Percentiles rank a stretch among this genome's conserved stretches.
These are phyloP conservation scores for Hyphopichia pseudoburtonii DNA, from an alignment of 1,139 yeast species.

Conservation along the genomic window DNA sequence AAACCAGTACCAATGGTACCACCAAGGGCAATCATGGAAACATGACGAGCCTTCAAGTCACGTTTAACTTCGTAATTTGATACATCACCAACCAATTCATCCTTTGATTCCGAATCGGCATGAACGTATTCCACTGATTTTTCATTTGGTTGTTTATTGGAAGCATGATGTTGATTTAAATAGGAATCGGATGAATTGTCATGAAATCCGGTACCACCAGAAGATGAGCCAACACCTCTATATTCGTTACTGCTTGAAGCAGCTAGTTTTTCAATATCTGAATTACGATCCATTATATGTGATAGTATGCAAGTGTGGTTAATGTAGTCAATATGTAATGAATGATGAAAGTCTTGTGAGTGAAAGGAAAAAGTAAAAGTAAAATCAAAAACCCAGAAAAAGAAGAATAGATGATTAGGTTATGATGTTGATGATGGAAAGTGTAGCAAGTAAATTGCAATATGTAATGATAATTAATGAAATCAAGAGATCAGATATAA, in stretches of 20 bases:
- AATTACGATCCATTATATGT: slow-evolving; percentile 6
- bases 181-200: neutral
- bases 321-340: no score
- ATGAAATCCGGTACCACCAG: neutral
- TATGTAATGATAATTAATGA: no score
- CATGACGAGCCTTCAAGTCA: slow-evolving; percentile 56
- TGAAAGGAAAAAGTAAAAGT: no score
- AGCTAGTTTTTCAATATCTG: slow-evolving; percentile 11
- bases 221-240: slow-evolving; percentile 3
- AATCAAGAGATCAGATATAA: no score
- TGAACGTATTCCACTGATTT: slow-evolving; percentile 11
- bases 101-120: slow-evolving; percentile 12
- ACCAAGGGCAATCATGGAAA: slow-evolving; percentile 68
- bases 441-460: no score
- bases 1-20: slow-evolving; percentile 69
- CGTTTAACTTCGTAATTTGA: slow-evolving; percentile 30
- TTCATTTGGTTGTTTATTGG: slow-evolving; percentile 5
- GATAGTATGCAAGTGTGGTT: no score
- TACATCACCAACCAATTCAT: slow-evolving; percentile 11
- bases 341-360: no score
- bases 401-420: no score
- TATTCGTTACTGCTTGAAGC: slow-evolving; percentile 8
- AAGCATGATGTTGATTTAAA: neutral
- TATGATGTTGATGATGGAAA: no score
- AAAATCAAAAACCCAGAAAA: no score